Base-by-base conservation (phyloP, 305 asterid genomes). In the Fraxinus floribunda region DNA sequence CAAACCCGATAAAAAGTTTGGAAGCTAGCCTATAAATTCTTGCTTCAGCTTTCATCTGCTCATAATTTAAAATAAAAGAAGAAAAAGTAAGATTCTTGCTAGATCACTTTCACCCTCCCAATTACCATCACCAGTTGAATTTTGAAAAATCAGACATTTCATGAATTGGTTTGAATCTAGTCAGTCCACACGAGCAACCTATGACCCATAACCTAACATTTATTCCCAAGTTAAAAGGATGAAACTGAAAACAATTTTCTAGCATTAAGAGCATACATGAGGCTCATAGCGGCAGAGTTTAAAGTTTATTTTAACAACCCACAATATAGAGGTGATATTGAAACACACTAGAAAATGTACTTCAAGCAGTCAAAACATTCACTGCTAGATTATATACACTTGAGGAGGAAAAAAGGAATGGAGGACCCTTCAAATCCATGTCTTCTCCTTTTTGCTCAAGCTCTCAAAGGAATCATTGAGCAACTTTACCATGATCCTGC, bases 1-100 rank as follows among this genome's bases (percentile, higher is more conserved):
- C 74, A 76, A 15, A 75, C 46, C 77, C 60, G 82, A 82, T 35
- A 85, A 82, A 11, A 78, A 81, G 22, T 80, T 77, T 30, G 8
- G 78, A 68, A n/a, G 78, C 78, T 88, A 83, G 80, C 76, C 87
- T 79, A 75, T 78, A 78, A 79, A 64, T 60, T 64, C 78, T 76
- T 34, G 73, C 22, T 71, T 39, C 84, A 83, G 73, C 79, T 82
- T 86, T 82, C 60, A 60, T 79, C 71, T 44, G 39, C 74, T 76
- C 64, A 71, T 84, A 57, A 30, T 30, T 30, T 30, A 30, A 30
- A 30, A 16, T 38, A 60, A 60, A 5, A 39, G 7, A 60, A 34
- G 36, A 34, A 32, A 84, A 34, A 84, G 30, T 38, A 77, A 60
- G 84, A 60, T 57, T 18, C 68, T 60, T 7, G 70, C 30, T 6